These are phyloP conservation scores for Hawksworthiomyces lignivorus DNA, from an alignment of 2,329 filamentous ascomycete species.

Conservation along the genomic window DNA sequence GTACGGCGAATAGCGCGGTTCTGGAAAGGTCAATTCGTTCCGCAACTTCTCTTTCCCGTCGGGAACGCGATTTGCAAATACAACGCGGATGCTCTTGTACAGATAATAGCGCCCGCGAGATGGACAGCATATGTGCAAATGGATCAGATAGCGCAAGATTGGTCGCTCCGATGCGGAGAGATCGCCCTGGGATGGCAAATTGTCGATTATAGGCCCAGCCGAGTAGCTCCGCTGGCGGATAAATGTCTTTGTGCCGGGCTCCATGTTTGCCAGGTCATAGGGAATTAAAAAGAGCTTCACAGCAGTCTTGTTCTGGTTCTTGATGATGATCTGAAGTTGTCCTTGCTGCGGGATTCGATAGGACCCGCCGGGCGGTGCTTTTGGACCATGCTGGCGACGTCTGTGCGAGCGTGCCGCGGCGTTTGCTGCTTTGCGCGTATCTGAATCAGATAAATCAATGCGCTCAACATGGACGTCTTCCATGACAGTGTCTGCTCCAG, in stretches of 20 bases:
- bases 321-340: conserved; percentile 93
- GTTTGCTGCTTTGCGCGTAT: conserved; percentile 17
- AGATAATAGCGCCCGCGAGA: conserved; percentile 78
- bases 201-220: conserved; percentile 71
- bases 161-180: conserved; percentile 44
- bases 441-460: conserved; percentile 10
- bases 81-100: conserved; percentile 85
- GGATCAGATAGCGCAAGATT: conserved; percentile 80
- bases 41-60: conserved; percentile 88
- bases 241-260: conserved; percentile 89
- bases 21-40: conserved; percentile 83
- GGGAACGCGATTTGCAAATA: conserved; percentile 93
- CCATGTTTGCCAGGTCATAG: conserved; percentile 89
- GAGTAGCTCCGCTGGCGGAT: conserved; percentile 92
- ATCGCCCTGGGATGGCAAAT: conserved; percentile 26
- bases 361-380: conserved; percentile 72
- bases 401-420: conserved; percentile 28
- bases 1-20: conserved; percentile 79
- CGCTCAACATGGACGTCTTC: conserved; percentile 7
- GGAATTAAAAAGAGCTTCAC: conserved; percentile 93
- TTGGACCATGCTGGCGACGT: conserved; percentile 43
- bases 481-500: conserved; percentile 12
- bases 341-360: conserved; percentile 93
- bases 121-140: conserved; percentile 87
- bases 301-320: conserved; percentile 96